phyloP scores from a whole-genome alignment of 2,329 filamentous ascomycete genomes.

The Pseudogymnoascus sp. region DNA sequence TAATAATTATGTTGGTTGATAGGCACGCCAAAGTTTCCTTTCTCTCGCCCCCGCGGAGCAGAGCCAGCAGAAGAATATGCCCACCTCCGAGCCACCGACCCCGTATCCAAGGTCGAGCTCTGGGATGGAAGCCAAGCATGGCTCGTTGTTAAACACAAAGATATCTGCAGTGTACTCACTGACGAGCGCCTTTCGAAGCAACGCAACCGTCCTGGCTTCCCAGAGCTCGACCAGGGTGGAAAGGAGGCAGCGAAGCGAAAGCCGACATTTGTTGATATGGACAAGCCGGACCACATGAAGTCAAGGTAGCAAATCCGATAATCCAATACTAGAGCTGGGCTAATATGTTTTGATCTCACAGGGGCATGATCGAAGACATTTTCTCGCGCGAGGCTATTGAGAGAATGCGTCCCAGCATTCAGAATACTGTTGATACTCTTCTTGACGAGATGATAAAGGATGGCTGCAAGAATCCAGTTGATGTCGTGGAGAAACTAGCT shows the following conservation, averaged over 20 bases:
- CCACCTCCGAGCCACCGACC: constrained; percentile 35
- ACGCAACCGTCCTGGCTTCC: constrained; percentile 38
- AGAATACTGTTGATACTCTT: constrained; percentile 39
- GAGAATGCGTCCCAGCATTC: constrained; percentile 38
- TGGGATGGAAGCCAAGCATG: constrained; percentile 42
- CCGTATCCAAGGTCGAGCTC: constrained; percentile 40
- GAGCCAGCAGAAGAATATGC: constrained; percentile 41
- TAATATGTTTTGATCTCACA: constrained; percentile 16
- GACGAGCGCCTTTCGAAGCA: constrained; percentile 43
- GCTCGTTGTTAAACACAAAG: constrained; percentile 43
- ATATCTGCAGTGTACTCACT: constrained; percentile 39
- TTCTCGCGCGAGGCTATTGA: constrained; percentile 37
- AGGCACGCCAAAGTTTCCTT: constrained; percentile 32
- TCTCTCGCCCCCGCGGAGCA: constrained; percentile 33
- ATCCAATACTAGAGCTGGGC: not conserved
- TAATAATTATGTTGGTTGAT: not conserved
- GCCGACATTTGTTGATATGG: constrained; percentile 47
- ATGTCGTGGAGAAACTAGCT: constrained; percentile 42
- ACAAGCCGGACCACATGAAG: constrained; percentile 40
- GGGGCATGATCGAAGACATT: constrained; percentile 40
- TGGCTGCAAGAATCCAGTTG: constrained; percentile 34
- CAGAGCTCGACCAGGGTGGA: constrained; percentile 41
- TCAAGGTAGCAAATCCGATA: constrained; percentile 32
- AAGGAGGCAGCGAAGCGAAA: constrained; percentile 42
- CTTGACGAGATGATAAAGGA: constrained; percentile 36